Evolutionary conservation across 108 stramenopile species (phyloP).

Genomic region (Pseudonitzschia multistriata): DNA sequence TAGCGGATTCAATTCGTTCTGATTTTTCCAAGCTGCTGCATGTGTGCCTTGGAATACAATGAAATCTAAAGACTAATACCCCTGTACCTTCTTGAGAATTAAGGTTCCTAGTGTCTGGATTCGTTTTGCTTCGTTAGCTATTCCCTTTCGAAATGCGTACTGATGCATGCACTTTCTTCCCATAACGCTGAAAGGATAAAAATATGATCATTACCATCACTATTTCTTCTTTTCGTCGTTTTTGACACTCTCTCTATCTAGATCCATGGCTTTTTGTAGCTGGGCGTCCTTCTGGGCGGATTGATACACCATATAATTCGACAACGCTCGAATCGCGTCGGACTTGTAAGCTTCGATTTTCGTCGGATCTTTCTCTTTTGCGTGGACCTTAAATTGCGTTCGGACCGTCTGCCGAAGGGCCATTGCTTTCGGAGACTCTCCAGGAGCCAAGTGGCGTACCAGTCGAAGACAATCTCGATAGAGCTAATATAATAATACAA

Average conservation of each 20-base stretch:
- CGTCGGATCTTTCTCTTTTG: slow-evolving; percentile 32
- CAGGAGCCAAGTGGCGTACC: slow-evolving; percentile 76
- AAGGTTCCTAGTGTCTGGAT: too few relatives aligned
- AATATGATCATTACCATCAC: not conserved
- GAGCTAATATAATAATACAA: slow-evolving; percentile 37
- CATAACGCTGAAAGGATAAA: too few relatives aligned
- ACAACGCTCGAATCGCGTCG: slow-evolving; percentile 78
- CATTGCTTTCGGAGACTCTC: slow-evolving; percentile 64
- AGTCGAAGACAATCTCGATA: slow-evolving; percentile 83
- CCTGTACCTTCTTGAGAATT: too few relatives aligned
- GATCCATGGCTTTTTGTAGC: slow-evolving; percentile 46
- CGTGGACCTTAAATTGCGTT: slow-evolving; percentile 59
- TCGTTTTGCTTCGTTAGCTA: too few relatives aligned
- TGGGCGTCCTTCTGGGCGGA: slow-evolving; percentile 71
- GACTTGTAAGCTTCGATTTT: slow-evolving; percentile 66
- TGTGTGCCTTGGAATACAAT: too few relatives aligned
- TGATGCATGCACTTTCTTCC: too few relatives aligned
- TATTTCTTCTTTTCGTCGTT: not conserved
- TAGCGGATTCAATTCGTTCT: too few relatives aligned
- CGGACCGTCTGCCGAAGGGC: slow-evolving; percentile 73
- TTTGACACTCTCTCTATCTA: not conserved
- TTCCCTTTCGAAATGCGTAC: too few relatives aligned
- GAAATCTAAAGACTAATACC: too few relatives aligned
- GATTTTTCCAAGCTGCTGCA: too few relatives aligned
- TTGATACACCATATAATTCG: slow-evolving; percentile 84